Percentiles rank a stretch among this genome's conserved stretches.
Conservation (phyloP, 371 early-diverging fungal species). For the Rhizopus microsporus region DNA sequence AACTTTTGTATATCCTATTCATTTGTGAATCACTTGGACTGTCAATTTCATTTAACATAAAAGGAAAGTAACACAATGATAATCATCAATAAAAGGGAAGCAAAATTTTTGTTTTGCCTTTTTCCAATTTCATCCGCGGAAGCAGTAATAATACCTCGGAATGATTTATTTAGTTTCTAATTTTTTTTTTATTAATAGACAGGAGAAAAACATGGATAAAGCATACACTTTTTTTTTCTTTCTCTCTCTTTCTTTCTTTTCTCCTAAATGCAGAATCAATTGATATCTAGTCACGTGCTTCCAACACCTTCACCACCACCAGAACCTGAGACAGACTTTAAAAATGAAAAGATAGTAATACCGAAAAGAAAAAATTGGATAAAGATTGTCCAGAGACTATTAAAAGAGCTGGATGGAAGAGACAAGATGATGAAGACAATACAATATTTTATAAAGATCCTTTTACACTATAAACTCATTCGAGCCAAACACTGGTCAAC, state of each 20-base stretch:
- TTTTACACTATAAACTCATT: constrained; percentile 51
- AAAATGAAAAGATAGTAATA: not conserved
- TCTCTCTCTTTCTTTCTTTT: not conserved
- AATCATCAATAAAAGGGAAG: too few relatives aligned
- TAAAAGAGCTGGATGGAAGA: constrained; percentile 72
- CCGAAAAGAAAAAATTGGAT: constrained; percentile 3
- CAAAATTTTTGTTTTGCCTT: too few relatives aligned
- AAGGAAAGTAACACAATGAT: too few relatives aligned
- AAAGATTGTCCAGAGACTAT: constrained; percentile 16
- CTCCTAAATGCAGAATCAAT: not conserved
- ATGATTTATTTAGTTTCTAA: too few relatives aligned
- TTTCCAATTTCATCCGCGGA: too few relatives aligned
- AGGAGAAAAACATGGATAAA: not conserved
- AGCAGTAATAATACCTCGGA: too few relatives aligned
- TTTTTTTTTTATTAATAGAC: not conserved
- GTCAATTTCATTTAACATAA: too few relatives aligned
- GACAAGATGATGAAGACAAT: constrained; percentile 83
- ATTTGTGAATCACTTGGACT: too few relatives aligned
- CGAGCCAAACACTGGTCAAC: constrained; percentile 47
- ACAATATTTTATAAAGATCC: constrained; percentile 74
- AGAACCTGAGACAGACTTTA: constrained; percentile 2
- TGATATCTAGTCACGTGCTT: not conserved
- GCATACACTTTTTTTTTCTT: constrained; percentile 1
- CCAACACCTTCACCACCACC: constrained; percentile 20
- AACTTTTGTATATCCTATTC: too few relatives aligned